Base-by-base conservation (phyloP, 495 filamentous ascomycete genomes). In the Daldinia bambusicola region DNA sequence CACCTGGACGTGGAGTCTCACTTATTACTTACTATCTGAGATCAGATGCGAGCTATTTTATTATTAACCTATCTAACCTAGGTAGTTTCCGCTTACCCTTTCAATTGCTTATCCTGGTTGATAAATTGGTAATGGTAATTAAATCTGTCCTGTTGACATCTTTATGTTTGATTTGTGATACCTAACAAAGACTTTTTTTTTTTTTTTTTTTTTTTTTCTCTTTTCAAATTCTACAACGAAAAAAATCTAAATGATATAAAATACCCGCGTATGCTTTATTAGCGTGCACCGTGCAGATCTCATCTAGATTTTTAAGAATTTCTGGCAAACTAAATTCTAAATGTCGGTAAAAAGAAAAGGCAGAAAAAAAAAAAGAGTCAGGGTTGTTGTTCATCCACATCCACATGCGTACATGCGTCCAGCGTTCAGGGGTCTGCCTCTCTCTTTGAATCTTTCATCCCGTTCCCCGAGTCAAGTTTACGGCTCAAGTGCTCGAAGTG, bases 401-500 rank as follows among this genome's bases (percentile, higher is more conserved):
- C 26, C 26, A 26, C 26, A 26, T 26, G 26, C 26, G 26, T 26
- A 26, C 65, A 66, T 65, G 55, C 60, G 6, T 72, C 61, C 43
- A 59, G 30, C 34, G 18, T 40, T 32, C 66, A 66, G 58, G 70
- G 70, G 66, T 69, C 51, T 73, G n/a, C n/a, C 62, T 73, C 51
- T 73, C 26, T 26, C 62, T 69, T 69, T 20, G 61, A 69, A 26
- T 26, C 26, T 45, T 58, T 59, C 56, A 66, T 73, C 70, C 70
- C 70, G 70, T 73, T 37, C 66, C 70, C 70, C 70, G 70, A 73
- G 70, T 73, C 70, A 66, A 66, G 61, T 66, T 72, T 61, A 65
- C 70, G 70, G 70, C 70, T 72, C 61, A 69, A 36, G 3, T 26
- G 26, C 26, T 26, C 26, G 26, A 26, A 68, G 43, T 60, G 56